Percentiles rank a stretch among this genome's conserved stretches.
Evolutionary conservation across 1,284 basidiomycete species (phyloP).

Genomic region (Apiotrichum brassicae): DNA sequence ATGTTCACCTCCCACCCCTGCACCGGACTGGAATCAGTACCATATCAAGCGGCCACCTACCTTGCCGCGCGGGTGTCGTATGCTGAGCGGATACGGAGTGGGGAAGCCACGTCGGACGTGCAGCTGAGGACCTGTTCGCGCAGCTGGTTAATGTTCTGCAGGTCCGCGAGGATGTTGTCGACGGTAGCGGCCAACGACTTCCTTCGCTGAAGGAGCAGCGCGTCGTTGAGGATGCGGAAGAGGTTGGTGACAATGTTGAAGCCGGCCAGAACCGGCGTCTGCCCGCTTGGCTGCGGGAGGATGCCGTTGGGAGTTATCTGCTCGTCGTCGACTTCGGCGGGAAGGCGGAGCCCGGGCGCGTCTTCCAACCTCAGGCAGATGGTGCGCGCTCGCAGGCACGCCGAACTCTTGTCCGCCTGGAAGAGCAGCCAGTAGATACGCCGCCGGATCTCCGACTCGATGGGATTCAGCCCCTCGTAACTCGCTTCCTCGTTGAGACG

Average conservation of each 20-base stretch:
- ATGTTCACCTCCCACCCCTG: conserved; percentile 38
- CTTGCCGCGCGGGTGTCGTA: conserved; percentile 27
- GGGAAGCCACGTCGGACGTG: conserved; percentile 21
- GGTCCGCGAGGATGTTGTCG: conserved; percentile 32
- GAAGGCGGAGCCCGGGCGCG: conserved; percentile 27
- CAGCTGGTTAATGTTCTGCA: conserved; percentile 30
- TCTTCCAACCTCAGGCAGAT: conserved; percentile 35
- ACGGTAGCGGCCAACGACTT: conserved; percentile 27
- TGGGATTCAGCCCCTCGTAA: conserved; percentile 33
- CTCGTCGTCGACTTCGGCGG: conserved; percentile 44
- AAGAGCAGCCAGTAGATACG: conserved; percentile 41
- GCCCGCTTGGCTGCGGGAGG: conserved; percentile 31
- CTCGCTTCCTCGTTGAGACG: conserved; percentile 38
- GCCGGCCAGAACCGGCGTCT: conserved; percentile 36
- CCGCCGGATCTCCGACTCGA: conserved; percentile 35
- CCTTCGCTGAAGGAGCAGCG: conserved; percentile 30
- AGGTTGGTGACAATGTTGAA: conserved; percentile 41
- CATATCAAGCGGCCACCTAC: conserved; percentile 9
- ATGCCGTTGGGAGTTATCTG: conserved; percentile 39
- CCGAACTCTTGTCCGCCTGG: conserved; percentile 43
- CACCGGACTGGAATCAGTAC: conserved; percentile 16
- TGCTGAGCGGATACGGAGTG: conserved; percentile 24
- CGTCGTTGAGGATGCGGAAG: conserved; percentile 39
- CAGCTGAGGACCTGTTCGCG: conserved; percentile 26
- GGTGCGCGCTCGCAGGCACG: conserved; percentile 33